phyloP scores from a whole-genome alignment of 768 basidiomycete species.

The Paxillus ammoniavirescens region DNA sequence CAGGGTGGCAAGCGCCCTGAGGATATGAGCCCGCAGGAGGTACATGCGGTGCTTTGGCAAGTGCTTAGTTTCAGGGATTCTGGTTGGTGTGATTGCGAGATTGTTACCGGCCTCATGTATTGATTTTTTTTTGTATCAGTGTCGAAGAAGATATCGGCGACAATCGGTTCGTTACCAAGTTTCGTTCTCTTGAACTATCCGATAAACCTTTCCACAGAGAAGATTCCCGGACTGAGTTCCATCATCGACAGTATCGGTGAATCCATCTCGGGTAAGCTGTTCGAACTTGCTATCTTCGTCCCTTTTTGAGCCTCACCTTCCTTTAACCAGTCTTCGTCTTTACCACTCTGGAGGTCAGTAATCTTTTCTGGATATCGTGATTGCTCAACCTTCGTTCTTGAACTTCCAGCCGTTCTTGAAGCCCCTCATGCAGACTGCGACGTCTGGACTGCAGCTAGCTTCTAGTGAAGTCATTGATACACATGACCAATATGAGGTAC shows the following conservation, averaged over 20 bases:
- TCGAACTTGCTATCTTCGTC: too few relatives aligned
- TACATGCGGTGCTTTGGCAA: constrained; percentile 82
- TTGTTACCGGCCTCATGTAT: neutral
- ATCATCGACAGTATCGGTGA: constrained; percentile 81
- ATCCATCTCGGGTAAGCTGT: constrained; percentile 54
- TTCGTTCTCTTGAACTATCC: neutral
- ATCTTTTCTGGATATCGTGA: neutral
- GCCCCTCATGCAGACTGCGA: constrained; percentile 73
- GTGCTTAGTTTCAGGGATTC: constrained; percentile 83
- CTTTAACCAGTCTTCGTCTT: constrained; percentile 65
- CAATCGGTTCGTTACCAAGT: constrained; percentile 50
- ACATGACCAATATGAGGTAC: constrained; percentile 76
- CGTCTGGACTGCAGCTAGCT: constrained; percentile 54
- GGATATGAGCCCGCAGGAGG: constrained; percentile 86
- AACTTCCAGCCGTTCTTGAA: constrained; percentile 69
- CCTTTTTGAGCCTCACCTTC: constrained; percentile 4
- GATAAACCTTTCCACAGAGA: constrained; percentile 45
- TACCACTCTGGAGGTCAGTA: constrained; percentile 73
- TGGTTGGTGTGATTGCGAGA: constrained; percentile 33
- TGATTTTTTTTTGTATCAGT: constrained; percentile 33
- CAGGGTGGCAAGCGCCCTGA: constrained; percentile 68
- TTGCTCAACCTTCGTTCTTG: neutral
- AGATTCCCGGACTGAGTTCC: constrained; percentile 74
- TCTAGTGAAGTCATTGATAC: constrained; percentile 78
- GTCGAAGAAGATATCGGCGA: constrained; percentile 75